Evolutionary conservation across 768 basidiomycete genomes (phyloP), one percentile per base, ranked within the genome.

Genomic region (Lactarius indigo): DNA sequence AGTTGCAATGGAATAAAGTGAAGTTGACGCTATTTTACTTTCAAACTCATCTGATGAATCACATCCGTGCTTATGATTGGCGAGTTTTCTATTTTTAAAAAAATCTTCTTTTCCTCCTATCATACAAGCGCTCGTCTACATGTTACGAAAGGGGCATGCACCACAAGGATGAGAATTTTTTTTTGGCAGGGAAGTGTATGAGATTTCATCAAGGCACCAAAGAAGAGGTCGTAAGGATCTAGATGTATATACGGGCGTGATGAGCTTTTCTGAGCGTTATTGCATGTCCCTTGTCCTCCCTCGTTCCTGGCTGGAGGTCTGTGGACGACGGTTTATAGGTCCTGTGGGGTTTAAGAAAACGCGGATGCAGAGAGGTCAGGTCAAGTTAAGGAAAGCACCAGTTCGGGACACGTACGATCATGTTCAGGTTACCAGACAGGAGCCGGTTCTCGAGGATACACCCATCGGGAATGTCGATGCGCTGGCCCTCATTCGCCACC

Each of bases 351-450:
- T 13, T 26, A 26, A 50, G 30, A n/a, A 37, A 37, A 20, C 10
- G n/a, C n/a, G n/a, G n/a, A n/a, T n/a, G n/a, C n/a, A n/a, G n/a
- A 30, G 20, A 18, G 10, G 20, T 52, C 52, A 35, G 13, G 62
- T 54, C 20, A 44, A 13, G 15, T 39, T 15, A 35, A n/a, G 26
- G 8, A 30, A 44, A n/a, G 31, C 6, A 37, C 5, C 4, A 12
- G 15, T 5, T 18, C 5, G 61, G 37, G 56, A 63, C 37, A 79
- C 82, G 70, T 72, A 86, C 86, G 61, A 86, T 92, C 83, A 90
- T 85, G 74, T 84, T 88, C 66, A 92, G 77, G 75, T 88, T 89
- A 55, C 91, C 91, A 30, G 88, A 88, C 64, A 92, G 79, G 64
- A 92, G 77, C 71, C 88, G 60, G 77, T 84, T 82, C 73, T 85